Evolutionary conservation across 441 rosid species (phyloP).

Genomic region (Erysimum cheiri): DNA sequence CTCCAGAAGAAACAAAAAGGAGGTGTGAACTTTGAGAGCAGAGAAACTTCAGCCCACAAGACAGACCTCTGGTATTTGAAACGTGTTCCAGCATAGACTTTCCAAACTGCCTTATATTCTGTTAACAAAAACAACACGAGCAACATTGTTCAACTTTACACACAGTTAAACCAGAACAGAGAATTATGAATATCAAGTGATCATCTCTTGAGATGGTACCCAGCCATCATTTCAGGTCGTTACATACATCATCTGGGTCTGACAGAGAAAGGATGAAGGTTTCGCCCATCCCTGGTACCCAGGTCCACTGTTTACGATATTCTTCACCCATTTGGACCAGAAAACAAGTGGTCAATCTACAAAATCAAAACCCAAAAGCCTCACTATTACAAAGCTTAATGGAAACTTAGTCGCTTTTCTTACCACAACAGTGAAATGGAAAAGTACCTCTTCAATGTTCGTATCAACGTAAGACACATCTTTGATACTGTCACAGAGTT

Average conservation of each 20-base stretch:
- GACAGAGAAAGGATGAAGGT: slow-evolving; percentile 87
- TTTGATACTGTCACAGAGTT: slow-evolving; percentile 81
- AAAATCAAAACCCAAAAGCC: slow-evolving; percentile 41
- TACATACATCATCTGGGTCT: slow-evolving; percentile 92
- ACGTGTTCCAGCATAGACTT: slow-evolving; percentile 92
- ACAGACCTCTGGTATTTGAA: slow-evolving; percentile 84
- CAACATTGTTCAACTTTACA: slow-evolving; percentile 36
- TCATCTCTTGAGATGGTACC: slow-evolving; percentile 39
- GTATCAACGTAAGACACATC: slow-evolving; percentile 74
- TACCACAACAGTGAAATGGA: slow-evolving; percentile 26
- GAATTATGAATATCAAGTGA: slow-evolving; percentile 16
- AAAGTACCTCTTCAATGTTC: slow-evolving; percentile 80
- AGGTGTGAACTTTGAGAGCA: slow-evolving; percentile 68
- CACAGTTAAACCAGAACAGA: slow-evolving; percentile 32
- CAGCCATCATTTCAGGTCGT: slow-evolving; percentile 35
- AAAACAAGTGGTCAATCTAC: slow-evolving; percentile 86
- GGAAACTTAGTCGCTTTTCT: slow-evolving; percentile 19
- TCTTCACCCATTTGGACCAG: slow-evolving; percentile 75
- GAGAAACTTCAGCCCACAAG: slow-evolving; percentile 89
- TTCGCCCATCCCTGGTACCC: slow-evolving; percentile 96
- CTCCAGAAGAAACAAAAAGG: slow-evolving; percentile 68
- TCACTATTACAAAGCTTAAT: slow-evolving; percentile 10
- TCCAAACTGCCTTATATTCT: slow-evolving; percentile 91
- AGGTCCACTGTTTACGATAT: slow-evolving; percentile 82
- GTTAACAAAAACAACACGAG: slow-evolving; percentile 45